These are phyloP conservation scores for Wickerhamomyces queroliae DNA, from an alignment of 805 yeast species.

Conservation along the genomic window DNA sequence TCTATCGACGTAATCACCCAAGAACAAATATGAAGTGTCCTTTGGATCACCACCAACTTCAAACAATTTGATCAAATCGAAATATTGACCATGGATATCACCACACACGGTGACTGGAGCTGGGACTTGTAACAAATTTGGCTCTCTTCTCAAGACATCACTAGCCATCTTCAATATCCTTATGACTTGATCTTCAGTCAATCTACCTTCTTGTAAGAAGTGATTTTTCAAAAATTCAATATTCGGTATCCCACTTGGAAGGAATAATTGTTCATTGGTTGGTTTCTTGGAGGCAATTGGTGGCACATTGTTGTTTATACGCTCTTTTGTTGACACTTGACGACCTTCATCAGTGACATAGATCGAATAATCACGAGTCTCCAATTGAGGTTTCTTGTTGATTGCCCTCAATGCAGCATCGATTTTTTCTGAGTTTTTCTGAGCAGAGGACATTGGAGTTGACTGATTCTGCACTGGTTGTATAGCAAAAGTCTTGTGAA, in stretches of 20 bases:
- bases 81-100: constrained; percentile 95
- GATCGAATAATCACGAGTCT: constrained; percentile 28
- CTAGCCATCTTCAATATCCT: constrained; percentile 64
- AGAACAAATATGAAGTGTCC: constrained; percentile 68
- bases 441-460: constrained; percentile 22
- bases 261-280: constrained; percentile 61
- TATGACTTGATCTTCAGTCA: constrained; percentile 64
- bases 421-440: constrained; percentile 48
- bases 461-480: neutral
- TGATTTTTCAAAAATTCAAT: constrained; percentile 66
- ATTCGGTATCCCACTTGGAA: constrained; percentile 61
- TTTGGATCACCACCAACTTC: constrained; percentile 91
- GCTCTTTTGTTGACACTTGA: constrained; percentile 39
- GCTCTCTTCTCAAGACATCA: constrained; percentile 57
- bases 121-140: constrained; percentile 73
- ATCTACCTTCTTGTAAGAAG: constrained; percentile 75
- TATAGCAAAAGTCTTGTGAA: no score
- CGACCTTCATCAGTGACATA: constrained; percentile 48
- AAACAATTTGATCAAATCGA: constrained; percentile 81
- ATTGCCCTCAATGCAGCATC: constrained; percentile 62
- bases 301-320: constrained; percentile 47
- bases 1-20: constrained; percentile 95
- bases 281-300: constrained; percentile 68
- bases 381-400: constrained; percentile 32
- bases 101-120: constrained; percentile 97